Base-by-base conservation (phyloP, 169 alveolate genomes). In the Plasmodium falciparum region DNA sequence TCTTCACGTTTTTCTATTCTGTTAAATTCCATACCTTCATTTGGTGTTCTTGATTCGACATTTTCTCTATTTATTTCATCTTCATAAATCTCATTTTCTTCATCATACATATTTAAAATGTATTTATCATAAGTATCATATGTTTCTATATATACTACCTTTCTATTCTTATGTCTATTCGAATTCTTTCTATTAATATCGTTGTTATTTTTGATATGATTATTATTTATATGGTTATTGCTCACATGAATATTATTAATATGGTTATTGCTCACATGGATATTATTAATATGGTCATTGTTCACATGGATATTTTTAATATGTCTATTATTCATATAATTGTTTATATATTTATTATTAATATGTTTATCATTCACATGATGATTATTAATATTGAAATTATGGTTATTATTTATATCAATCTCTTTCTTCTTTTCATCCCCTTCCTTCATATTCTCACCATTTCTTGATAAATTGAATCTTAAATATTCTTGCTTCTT, bases 61-160 rank as follows among this genome's bases (percentile, higher is more conserved):
- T 78, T 50, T 78, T 78, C 62, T 12, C 2, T 20, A 15, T 78
- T 39, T 7, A 33, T 50, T 13, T 78, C 75, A 26, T 49, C 58
- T 24, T 65, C 59, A 59, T 58, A 39, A 29, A 22, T 61, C 6
- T 75, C 15, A 58, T 58, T 52, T 50, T 78, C 90, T 58, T 78
- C 90, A 24, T 78, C 90, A n/a, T 78, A 20, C 43, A 78, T 66
- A 50, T 78, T 78, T 56, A 78, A 71, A 66, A 78, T 54, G 49
- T 78, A 78, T 49, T 78, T 78, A 17, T 78, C 78, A 61, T 78
- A 45, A 1, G 80, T 78, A 58, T 78, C 78, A 59, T 67, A 78
- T 65, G 90, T 66, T 22, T 78, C 71, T 65, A 78, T 66, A 49
- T 54, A 58, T 66, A 78, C 54, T 12, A 78, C 20, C 69, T 78